These are phyloP conservation scores for Proliferodiscus dingleyae DNA, from an alignment of 2,329 filamentous ascomycete genomes.

Conservation along the genomic window DNA sequence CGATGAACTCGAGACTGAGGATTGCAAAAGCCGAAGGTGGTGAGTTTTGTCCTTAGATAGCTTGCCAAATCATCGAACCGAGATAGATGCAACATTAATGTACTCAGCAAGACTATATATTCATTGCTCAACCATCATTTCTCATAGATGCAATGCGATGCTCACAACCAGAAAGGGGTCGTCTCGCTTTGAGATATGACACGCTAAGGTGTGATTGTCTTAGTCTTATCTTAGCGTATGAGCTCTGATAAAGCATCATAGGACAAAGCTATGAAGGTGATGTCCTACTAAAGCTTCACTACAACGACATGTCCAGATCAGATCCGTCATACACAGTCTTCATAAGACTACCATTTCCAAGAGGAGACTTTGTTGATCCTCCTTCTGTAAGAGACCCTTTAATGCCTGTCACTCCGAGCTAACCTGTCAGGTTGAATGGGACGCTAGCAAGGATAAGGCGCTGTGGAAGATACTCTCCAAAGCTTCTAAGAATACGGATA, in stretches of 20 bases:
- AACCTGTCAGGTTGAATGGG: constrained; percentile 71
- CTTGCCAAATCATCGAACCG: no score
- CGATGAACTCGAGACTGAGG: no score
- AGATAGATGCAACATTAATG: no score
- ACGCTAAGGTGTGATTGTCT: no score
- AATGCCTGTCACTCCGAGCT: constrained; percentile 4
- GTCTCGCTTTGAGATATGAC: no score
- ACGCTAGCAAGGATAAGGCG: constrained; percentile 76
- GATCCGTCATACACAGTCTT: constrained; percentile 60
- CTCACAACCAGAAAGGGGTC: no score
- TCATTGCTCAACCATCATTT: no score
- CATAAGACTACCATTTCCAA: constrained; percentile 81
- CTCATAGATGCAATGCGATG: no score
- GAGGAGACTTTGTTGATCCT: constrained; percentile 86
- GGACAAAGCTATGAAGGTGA: no score
- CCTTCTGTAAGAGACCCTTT: constrained; percentile 57
- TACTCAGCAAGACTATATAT: no score
- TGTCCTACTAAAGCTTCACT: not conserved
- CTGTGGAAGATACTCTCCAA: constrained; percentile 88
- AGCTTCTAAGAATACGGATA: constrained; percentile 70
- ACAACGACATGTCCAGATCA: constrained; percentile 23
- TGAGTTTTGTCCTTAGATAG: no score
- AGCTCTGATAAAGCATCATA: not conserved
- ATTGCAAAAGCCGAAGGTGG: no score
- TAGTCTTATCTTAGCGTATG: not conserved